Conservation (phyloP, 208 protist species). For the Acanthamoeba pearcei region DNA sequence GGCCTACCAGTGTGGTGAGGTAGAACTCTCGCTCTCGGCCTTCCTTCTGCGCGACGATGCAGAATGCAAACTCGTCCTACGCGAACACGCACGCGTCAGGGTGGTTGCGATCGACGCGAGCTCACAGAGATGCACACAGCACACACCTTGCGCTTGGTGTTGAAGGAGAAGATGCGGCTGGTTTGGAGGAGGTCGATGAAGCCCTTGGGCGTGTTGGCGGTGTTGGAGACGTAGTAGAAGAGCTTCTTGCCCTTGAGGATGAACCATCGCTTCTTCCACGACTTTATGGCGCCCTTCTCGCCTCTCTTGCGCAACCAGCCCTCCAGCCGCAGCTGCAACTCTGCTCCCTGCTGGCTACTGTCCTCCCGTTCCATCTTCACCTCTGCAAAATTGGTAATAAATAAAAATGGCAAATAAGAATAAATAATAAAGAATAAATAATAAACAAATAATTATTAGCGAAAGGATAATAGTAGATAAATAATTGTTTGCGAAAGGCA, state of each 20-base stretch:
- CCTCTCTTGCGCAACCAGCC: conserved; percentile 59
- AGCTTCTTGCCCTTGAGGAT: conserved; percentile 69
- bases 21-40: conserved; percentile 48
- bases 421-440: too few species aligned
- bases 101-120: neutral
- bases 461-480: too few species aligned
- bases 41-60: conserved; percentile 46
- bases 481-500: too few species aligned
- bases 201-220: conserved; percentile 52
- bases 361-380: neutral
- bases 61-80: conserved; percentile 56
- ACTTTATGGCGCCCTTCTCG: conserved; percentile 59
- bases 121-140: neutral
- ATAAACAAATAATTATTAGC: too few species aligned
- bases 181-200: conserved; percentile 67
- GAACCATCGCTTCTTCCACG: conserved; percentile 57
- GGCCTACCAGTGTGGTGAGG: conserved; percentile 26
- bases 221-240: conserved; percentile 66
- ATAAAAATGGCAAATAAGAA: too few species aligned
- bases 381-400: too few species aligned
- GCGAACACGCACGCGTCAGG: neutral
- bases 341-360: neutral
- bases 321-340: conserved; percentile 39
- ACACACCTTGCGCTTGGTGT: conserved; percentile 35
- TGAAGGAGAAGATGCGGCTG: conserved; percentile 41